Percentiles rank a stretch among this genome's conserved stretches.
Conservation (phyloP, 2,329 filamentous ascomycete genomes). For the Stachybotrys chartarum region DNA sequence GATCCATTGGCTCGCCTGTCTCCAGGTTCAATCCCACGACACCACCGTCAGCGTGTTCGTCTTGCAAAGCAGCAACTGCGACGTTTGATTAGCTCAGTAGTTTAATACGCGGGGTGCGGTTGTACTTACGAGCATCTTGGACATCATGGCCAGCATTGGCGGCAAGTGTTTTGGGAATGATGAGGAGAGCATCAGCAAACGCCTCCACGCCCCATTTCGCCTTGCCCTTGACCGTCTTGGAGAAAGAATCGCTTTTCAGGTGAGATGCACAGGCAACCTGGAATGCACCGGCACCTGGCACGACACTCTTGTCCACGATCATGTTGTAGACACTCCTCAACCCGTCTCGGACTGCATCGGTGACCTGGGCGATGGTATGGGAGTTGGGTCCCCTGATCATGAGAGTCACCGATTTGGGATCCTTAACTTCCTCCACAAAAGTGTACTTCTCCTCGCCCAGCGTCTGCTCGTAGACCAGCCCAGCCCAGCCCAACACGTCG, state of each 20-base stretch:
- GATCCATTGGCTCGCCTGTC: constrained; percentile 91
- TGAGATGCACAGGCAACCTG: constrained; percentile 88
- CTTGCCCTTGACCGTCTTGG: constrained; percentile 92
- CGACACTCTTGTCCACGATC: constrained; percentile 95
- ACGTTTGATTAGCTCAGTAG: constrained; percentile 6
- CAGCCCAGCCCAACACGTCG: constrained; percentile 90
- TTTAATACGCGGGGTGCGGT: neutral
- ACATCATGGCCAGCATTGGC: constrained; percentile 96
- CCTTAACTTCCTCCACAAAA: constrained; percentile 97
- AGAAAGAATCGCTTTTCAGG: constrained; percentile 78
- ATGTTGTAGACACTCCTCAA: constrained; percentile 98
- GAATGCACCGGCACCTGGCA: constrained; percentile 91
- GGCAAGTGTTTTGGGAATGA: constrained; percentile 96
- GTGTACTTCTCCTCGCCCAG: constrained; percentile 99
- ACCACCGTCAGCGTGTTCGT: constrained; percentile 78
- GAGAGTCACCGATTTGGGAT: constrained; percentile 94
- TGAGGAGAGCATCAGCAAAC: constrained; percentile 87
- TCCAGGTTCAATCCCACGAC: constrained; percentile 79
- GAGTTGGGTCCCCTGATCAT: constrained; percentile 97
- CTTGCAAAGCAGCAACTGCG: constrained; percentile 75
- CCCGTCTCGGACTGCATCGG: constrained; percentile 91
- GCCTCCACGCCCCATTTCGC: constrained; percentile 92
- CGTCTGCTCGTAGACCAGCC: constrained; percentile 93
- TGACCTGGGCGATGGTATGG: constrained; percentile 95
- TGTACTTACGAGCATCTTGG: constrained; percentile 77